Percentiles rank a stretch among this genome's conserved stretches.
Evolutionary conservation across 2,329 filamentous ascomycete species (phyloP).

Genomic region (Aspergillus unguis): DNA sequence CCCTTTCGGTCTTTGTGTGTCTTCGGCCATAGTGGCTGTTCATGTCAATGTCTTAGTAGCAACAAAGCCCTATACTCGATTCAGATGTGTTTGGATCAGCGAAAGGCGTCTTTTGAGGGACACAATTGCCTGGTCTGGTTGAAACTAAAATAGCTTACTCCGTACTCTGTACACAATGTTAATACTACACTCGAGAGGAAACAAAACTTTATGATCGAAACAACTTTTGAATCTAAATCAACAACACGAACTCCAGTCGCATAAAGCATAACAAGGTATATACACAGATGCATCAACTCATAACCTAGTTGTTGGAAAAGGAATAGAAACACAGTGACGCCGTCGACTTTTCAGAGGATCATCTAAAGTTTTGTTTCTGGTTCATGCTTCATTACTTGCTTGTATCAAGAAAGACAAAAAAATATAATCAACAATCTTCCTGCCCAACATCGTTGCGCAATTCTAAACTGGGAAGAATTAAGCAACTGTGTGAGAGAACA

Average conservation of each 20-base stretch:
- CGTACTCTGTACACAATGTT: too few relatives aligned
- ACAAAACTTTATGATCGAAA: not conserved
- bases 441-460: not conserved
- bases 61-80: too few relatives aligned
- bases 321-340: conserved; percentile 2
- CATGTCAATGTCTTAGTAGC: too few relatives aligned
- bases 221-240: not conserved
- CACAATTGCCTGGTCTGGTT: too few relatives aligned
- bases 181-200: too few relatives aligned
- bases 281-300: conserved; percentile 8
- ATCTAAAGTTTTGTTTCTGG: conserved; percentile 3
- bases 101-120: too few relatives aligned
- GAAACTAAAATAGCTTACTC: too few relatives aligned
- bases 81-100: too few relatives aligned
- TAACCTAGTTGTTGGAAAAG: not conserved
- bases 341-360: conserved; percentile 8
- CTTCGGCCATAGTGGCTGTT: too few relatives aligned
- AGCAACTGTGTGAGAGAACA: conserved; percentile 48
- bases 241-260: conserved; percentile 3
- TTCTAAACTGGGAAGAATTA: conserved; percentile 17
- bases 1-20: too few relatives aligned
- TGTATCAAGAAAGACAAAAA: conserved; percentile 6
- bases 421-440: not conserved
- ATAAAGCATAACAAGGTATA: conserved; percentile 2
- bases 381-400: conserved; percentile 11